Evolutionary conservation across 202 grass and related monocot species (phyloP).

Genomic region (Tripidium arundinaceum): DNA sequence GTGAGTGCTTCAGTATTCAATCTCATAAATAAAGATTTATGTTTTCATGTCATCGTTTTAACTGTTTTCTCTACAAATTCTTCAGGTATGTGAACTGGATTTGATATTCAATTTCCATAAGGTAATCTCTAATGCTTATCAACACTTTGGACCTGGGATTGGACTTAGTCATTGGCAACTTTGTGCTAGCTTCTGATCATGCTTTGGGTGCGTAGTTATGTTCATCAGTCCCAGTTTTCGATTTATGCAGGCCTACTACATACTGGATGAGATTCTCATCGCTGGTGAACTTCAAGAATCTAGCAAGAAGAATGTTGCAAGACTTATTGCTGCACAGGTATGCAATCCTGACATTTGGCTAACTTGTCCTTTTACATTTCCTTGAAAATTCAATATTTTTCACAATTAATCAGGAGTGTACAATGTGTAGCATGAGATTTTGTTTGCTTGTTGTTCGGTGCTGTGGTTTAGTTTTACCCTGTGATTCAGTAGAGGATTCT

Average conservation of each 20-base stretch:
- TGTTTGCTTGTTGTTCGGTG: neutral
- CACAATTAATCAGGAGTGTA: neutral
- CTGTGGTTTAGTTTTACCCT: neutral
- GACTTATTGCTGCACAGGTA: constrained; percentile 91
- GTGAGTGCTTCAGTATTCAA: constrained; percentile 37
- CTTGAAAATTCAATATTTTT: neutral
- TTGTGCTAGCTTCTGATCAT: neutral
- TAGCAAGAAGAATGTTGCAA: constrained; percentile 94
- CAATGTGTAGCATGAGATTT: neutral
- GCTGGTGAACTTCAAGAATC: constrained; percentile 94
- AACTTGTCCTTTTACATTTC: constrained; percentile 1
- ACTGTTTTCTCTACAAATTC: neutral
- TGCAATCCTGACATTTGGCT: neutral
- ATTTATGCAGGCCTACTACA: constrained; percentile 86
- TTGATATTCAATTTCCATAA: constrained; percentile 99
- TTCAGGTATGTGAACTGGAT: constrained; percentile 95
- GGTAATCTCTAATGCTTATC: constrained; percentile 40
- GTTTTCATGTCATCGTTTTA: neutral
- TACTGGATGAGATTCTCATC: constrained; percentile 94
- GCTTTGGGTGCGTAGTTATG: neutral
- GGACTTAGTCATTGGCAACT: neutral
- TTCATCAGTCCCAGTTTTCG: constrained; percentile 15
- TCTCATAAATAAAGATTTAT: neutral
- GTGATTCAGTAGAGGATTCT: neutral
- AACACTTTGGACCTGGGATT: neutral